Evolutionary conservation across 208 protist genomes (phyloP), one percentile per base, ranked within the genome.

Genomic region (Leishmania mexicana): DNA sequence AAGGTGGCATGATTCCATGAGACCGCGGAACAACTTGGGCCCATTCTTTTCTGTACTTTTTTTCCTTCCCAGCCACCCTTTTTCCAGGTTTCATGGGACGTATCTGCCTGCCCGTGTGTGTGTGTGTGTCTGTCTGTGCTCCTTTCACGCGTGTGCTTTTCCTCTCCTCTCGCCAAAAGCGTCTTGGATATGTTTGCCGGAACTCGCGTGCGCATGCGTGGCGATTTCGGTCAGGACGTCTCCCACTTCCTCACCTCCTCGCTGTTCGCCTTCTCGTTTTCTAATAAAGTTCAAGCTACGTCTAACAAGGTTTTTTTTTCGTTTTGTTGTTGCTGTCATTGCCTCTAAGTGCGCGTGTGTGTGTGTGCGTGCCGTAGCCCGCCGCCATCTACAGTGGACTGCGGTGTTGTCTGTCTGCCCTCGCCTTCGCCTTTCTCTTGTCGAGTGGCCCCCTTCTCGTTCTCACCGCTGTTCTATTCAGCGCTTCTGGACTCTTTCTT

Each of bases 261-360:
- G 24, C 45, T 57, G n/a, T 73, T 68, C 64, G 45, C 57, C 42
- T 79, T 11, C 58, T 15, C 45, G 31, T 79, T 64, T 80, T 47
- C 38, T 72, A 38, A 73, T 80, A 72, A 80, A 15, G 24, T 53
- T 8, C 71, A n/a, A 15, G 51, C 6, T 40, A 75, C 65, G 70
- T 68, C 40, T 75, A 75, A 75, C 21, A 40, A 35, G 28, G 45
- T 54, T 51, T 47, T 73, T 53, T 47, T 51, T 7, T 17, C 19
- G 28, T 24, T 42, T 17, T 45, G 11, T 13, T 60, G 2, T 45
- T n/a, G 35, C 15, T 24, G 47, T 40, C 4, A 5, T 75, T 47
- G 28, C 1, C 45, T 49, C 11, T 49, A 35, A 57, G 2, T 31
- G 71, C 38, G 21, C 38, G 21, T 17, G 67, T 38, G 49, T 45